Evolutionary conservation across 2,329 filamentous ascomycete genomes (phyloP).

Genomic region (Tympanopsis confertula): DNA sequence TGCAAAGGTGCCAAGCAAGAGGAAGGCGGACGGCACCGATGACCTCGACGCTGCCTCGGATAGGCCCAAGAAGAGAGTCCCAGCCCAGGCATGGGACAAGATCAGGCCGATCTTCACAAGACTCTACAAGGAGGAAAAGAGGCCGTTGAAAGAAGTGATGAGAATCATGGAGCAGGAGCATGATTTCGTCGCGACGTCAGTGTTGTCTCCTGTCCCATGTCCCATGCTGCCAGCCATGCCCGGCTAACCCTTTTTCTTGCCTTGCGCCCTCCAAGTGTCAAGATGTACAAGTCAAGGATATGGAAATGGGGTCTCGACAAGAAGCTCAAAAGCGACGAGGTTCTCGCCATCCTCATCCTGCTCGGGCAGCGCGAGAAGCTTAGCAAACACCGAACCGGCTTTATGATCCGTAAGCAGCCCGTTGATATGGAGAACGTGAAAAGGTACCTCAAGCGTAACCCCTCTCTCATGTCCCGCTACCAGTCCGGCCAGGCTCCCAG

Average conservation of each 20-base stretch:
- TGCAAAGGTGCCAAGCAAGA: too few relatives aligned
- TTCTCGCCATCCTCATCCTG: neutral
- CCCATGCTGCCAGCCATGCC: neutral
- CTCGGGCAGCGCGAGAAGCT: neutral
- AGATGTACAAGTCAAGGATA: conserved; percentile 1
- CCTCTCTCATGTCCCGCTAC: conserved; percentile 16
- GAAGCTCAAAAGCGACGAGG: conserved; percentile 1
- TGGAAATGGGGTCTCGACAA: conserved; percentile 2
- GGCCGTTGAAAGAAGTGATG: conserved; percentile 1
- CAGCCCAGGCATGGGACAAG: neutral
- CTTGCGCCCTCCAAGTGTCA: neutral
- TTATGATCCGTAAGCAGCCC: neutral
- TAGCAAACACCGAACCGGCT: neutral
- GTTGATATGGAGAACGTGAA: neutral
- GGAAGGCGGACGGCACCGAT: neutral
- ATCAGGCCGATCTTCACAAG: neutral
- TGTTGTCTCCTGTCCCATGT: neutral
- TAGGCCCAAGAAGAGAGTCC: neutral
- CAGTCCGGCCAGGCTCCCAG: conserved; percentile 16
- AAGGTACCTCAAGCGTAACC: neutral
- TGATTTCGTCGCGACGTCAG: neutral
- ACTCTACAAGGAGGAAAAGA: neutral
- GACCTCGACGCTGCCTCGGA: neutral
- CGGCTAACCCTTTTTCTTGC: neutral
- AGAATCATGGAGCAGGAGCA: conserved; percentile 1